Evolutionary conservation across 2,329 filamentous ascomycete species (phyloP).

Genomic region (Blastomyces emzantsi): DNA sequence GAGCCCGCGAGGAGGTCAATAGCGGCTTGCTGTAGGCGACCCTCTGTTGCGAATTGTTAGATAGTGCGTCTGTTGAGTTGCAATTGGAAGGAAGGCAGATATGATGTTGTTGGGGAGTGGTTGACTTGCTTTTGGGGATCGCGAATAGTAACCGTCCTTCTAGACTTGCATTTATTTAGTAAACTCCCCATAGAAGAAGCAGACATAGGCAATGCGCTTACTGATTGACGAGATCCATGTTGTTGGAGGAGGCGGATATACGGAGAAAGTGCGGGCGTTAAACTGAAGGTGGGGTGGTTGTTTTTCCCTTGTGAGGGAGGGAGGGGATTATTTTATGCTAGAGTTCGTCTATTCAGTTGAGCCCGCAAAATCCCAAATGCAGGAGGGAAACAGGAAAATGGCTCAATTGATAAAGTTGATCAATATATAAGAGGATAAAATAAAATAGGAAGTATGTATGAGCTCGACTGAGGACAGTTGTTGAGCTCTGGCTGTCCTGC

Average conservation of each 20-base stretch:
- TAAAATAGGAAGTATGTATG: not conserved
- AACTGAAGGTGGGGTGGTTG: too few relatives aligned
- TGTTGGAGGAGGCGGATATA: not conserved
- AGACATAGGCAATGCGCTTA: constrained; percentile 30
- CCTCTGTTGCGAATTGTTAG: constrained; percentile 52
- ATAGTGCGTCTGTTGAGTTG: constrained; percentile 5
- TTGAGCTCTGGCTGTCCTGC: not conserved
- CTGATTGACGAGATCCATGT: constrained; percentile 56
- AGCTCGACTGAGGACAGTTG: not conserved
- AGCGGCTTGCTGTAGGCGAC: constrained; percentile 76
- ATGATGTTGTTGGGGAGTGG: constrained; percentile 7
- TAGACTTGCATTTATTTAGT: constrained; percentile 48
- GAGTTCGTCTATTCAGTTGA: not conserved
- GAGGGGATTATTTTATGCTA: not conserved
- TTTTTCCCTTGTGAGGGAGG: not conserved
- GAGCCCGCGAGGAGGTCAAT: constrained; percentile 87
- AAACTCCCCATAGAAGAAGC: constrained; percentile 11
- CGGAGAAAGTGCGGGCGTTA: not conserved
- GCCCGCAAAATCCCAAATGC: not conserved
- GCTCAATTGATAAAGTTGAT: not conserved
- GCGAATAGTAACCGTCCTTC: constrained; percentile 91
- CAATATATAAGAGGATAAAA: not conserved
- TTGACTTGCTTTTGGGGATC: constrained; percentile 85
- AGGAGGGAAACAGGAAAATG: too few relatives aligned
- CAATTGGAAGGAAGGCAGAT: constrained; percentile 12